Evolutionary conservation across 768 basidiomycete genomes (phyloP).

Genomic region (Phylloporus arenicola): DNA sequence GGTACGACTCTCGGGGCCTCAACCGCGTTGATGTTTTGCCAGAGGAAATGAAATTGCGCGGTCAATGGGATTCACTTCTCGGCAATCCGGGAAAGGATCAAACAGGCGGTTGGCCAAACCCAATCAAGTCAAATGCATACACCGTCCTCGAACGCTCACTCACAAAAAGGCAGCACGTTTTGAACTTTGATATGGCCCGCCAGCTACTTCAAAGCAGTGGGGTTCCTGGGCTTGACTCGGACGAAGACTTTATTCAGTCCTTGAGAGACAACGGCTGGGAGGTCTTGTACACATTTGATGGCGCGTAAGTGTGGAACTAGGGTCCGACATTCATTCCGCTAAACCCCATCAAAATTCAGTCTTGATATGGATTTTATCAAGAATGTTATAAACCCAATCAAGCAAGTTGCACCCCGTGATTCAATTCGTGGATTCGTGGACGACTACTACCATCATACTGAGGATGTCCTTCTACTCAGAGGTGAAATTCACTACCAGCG

Average conservation of each 20-base stretch:
- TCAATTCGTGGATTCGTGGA: slow-evolving; percentile 37
- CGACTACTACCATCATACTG: slow-evolving; percentile 31
- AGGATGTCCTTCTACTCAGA: slow-evolving; percentile 37
- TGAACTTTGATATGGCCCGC: slow-evolving; percentile 24
- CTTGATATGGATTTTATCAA: slow-evolving; percentile 42
- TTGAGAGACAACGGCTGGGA: slow-evolving; percentile 34
- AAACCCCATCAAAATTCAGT: slow-evolving; percentile 19
- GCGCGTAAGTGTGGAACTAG: slow-evolving; percentile 29
- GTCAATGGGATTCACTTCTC: slow-evolving; percentile 23
- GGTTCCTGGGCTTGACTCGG: slow-evolving; percentile 16
- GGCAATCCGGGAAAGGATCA: slow-evolving; percentile 11
- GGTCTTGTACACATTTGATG: slow-evolving; percentile 35
- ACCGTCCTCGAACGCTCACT: slow-evolving; percentile 16
- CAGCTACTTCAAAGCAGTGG: slow-evolving; percentile 11
- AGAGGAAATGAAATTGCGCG: slow-evolving; percentile 28
- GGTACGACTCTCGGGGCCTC: slow-evolving; percentile 35
- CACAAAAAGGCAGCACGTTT: slow-evolving; percentile 14
- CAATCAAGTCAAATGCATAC: slow-evolving; percentile 17
- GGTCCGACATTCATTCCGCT: slow-evolving; percentile 1
- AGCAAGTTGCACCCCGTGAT: slow-evolving; percentile 32
- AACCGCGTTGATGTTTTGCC: slow-evolving; percentile 36
- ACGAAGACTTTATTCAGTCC: slow-evolving; percentile 25
- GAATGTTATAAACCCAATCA: slow-evolving; percentile 35
- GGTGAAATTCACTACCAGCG: slow-evolving; percentile 38
- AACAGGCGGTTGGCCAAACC: slow-evolving; percentile 21